Base-by-base conservation (phyloP, 768 basidiomycete species). In the Suillus americanus region DNA sequence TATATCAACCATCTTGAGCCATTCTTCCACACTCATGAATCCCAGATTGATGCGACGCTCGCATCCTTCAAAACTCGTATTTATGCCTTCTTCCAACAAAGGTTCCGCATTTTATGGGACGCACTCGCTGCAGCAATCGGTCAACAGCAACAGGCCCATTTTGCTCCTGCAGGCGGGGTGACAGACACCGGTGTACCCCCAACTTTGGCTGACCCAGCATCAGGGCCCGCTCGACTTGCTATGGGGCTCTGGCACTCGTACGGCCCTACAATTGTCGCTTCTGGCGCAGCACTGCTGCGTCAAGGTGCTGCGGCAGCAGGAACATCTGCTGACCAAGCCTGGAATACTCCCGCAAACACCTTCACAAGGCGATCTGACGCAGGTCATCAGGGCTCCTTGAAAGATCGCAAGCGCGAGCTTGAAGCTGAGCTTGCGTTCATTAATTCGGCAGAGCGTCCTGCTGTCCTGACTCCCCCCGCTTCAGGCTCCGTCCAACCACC, bases 1-100 rank as follows among this genome's bases (percentile, higher is more conserved):
- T 98, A 97, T 80, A 81, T 80, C 48, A 79, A 82, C 14, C 88
- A 94, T 67, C 87, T 98, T 14, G 86, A 88, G 40, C 95, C 96
- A 0, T 88, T 94, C 79, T 91, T 98, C 76, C 83, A 83, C 60
- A 79, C 85, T 23, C 92, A 97, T 72, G 95, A 98, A 76, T 70
- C 79, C 1, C 88, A 94, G 73, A 96, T 98, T 73, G 95, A 98
- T 74, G 85, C 85, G 16, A 81, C 89, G 6, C 85, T 97, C 46
- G 87, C 89, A 3, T 82, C 86, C 60, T 74, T 89, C 68, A 87
- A 89, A 71, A 78, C 78, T 5, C 81, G 82, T 18, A 73, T 86
- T 12, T 91, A 89, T 75, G 68, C 79, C 14, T 90, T 89, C 72
- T 62, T 93, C 7, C 91, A 91, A 69, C 83, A 86, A 37, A 83